phyloP scores from a whole-genome alignment of 352 stramenopile species.

The Phytophthora melonis region DNA sequence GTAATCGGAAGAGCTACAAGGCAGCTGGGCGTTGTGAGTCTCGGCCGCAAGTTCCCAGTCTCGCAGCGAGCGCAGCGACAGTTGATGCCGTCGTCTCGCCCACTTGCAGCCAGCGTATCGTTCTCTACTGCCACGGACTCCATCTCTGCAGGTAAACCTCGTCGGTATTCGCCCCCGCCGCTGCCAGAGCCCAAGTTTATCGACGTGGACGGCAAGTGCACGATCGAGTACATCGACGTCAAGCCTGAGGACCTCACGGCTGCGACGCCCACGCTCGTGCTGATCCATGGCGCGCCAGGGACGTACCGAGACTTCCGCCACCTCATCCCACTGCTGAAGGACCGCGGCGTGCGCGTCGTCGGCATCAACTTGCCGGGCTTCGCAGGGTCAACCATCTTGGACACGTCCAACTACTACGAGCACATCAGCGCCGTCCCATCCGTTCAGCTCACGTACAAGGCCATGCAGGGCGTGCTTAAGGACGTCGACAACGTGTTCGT shows the following conservation, averaged over 20 bases:
- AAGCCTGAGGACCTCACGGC: slow-evolving; percentile 10
- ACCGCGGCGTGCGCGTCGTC: slow-evolving; percentile 55
- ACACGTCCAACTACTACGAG: slow-evolving; percentile 52
- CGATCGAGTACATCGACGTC: slow-evolving; percentile 58
- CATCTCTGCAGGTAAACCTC: slow-evolving; percentile 8
- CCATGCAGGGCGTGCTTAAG: slow-evolving; percentile 47
- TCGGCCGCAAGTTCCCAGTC: not conserved
- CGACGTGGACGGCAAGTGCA: slow-evolving; percentile 50
- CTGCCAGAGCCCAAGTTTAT: slow-evolving; percentile 42
- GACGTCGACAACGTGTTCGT: slow-evolving; percentile 55
- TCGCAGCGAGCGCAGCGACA: not conserved
- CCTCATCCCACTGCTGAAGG: slow-evolving; percentile 61
- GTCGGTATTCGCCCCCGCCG: slow-evolving; percentile 18
- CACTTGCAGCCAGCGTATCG: not conserved
- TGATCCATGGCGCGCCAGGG: slow-evolving; percentile 71
- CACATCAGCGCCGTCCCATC: slow-evolving; percentile 48
- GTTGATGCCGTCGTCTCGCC: not conserved
- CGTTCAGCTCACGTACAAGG: slow-evolving; percentile 50
- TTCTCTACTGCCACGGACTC: slow-evolving; percentile 8
- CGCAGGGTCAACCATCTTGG: slow-evolving; percentile 51
- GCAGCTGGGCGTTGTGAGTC: not conserved
- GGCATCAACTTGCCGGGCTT: slow-evolving; percentile 74
- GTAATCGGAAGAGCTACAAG: slow-evolving; percentile 4
- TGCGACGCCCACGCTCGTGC: slow-evolving; percentile 52
- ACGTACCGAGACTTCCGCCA: slow-evolving; percentile 75